Evolutionary conservation across 257 asterid genomes (phyloP), one percentile per base, ranked within the genome.

Genomic region (Lavandula angustifolia): DNA sequence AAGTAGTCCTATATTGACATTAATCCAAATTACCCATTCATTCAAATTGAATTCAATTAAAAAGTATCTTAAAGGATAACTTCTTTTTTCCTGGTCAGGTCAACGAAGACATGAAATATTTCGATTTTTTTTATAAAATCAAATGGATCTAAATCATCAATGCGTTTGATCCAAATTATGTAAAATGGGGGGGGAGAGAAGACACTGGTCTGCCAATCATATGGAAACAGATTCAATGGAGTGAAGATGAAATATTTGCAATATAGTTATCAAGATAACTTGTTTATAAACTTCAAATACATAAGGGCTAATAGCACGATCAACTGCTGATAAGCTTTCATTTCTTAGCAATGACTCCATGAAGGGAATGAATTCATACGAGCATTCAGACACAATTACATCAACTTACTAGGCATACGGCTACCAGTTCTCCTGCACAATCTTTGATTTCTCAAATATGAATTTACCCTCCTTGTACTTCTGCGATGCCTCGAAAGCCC

Each of bases 401-500:
- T 56, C 62, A 63, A 57, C 71, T 68, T 42, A 56, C 33, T 13
- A 54, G 27, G 27, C 29, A 11, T 55, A 13, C 32, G 10, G 60
- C 85, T 86, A 89, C 96, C 96, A 88, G 74, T 88, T 75, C 44
- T 88, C 94, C 86, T 85, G 80, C 6, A 83, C 86, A 58, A 88
- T 83, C 72, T 85, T 88, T 0, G 89, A 83, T 75, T 88, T 85
- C 76, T 85, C 96, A 17, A 88, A 79, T 70, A 88, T 83, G 71
- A 81, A 80, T 57, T 88, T 88, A 62, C 96, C 96, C 81, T 88
- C 96, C 78, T 88, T 88, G 70, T 88, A 88, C 50, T 83, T 88
- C 70, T 88, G 96, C 3, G 89, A 73, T 5, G 81, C 87, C 72
- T 81, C 96, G 18, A 81, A 85, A 12, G 96, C 96, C 14, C 88